These are phyloP conservation scores for Penicillium ochrochloron DNA, from an alignment of 495 filamentous ascomycete species.

Conservation along the genomic window DNA sequence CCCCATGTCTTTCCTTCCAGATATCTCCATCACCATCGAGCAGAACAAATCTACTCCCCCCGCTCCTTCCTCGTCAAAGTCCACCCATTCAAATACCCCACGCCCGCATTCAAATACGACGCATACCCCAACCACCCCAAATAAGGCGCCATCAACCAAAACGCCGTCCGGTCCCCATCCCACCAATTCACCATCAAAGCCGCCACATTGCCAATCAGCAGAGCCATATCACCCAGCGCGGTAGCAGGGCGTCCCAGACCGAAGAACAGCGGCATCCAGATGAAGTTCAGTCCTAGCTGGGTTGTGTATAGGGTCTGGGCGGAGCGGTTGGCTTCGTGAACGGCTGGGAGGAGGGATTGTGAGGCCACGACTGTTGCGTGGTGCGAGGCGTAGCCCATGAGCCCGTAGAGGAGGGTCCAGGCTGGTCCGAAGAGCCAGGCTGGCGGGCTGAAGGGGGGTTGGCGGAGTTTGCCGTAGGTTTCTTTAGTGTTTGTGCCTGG, in stretches of 20 bases:
- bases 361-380: constrained; percentile 63
- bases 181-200: constrained; percentile 77
- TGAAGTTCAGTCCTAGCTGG: constrained; percentile 80
- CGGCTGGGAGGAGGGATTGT: constrained; percentile 42
- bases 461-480: constrained; percentile 69
- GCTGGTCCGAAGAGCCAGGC: constrained; percentile 79
- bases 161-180: constrained; percentile 69
- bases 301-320: constrained; percentile 73
- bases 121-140: constrained; percentile 83
- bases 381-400: constrained; percentile 89
- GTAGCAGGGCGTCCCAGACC: constrained; percentile 67
- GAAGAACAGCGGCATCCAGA: constrained; percentile 97
- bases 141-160: constrained; percentile 78
- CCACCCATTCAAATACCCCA: constrained; percentile 31
- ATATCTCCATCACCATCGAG: not conserved
- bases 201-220: constrained; percentile 68
- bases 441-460: constrained; percentile 82
- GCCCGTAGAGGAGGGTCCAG: constrained; percentile 84
- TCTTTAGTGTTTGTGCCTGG: constrained; percentile 60
- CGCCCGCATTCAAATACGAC: constrained; percentile 27
- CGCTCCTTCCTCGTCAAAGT: constrained; percentile 18
- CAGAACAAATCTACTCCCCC: constrained; percentile 11
- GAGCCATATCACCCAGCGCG: constrained; percentile 76
- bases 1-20: not conserved
- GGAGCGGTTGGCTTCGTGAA: constrained; percentile 31